Evolutionary conservation across 768 basidiomycete genomes (phyloP).

Genomic region (Panus rudis): DNA sequence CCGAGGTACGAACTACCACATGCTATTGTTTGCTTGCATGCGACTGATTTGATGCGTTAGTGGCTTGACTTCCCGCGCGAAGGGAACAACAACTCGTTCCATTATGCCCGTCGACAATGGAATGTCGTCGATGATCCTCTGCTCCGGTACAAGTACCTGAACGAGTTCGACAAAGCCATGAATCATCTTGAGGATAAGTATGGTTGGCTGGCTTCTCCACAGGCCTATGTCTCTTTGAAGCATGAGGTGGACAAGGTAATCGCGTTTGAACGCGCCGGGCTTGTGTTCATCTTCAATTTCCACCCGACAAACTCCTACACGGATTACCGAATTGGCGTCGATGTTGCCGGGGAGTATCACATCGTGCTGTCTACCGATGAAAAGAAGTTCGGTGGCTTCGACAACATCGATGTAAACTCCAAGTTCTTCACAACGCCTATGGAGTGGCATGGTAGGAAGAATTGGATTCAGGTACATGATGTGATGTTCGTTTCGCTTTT

Average conservation of each 20-base stretch:
- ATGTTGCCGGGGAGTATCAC: slow-evolving; percentile 77
- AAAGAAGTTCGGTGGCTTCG: slow-evolving; percentile 83
- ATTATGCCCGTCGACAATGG: slow-evolving; percentile 96
- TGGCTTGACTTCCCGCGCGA: slow-evolving; percentile 99
- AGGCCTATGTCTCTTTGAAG: slow-evolving; percentile 93
- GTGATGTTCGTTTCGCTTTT: slow-evolving; percentile 1
- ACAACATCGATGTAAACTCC: slow-evolving; percentile 57
- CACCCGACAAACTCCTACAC: slow-evolving; percentile 85
- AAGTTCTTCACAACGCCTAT: slow-evolving; percentile 75
- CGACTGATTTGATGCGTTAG: slow-evolving; percentile 28
- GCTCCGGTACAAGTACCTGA: slow-evolving; percentile 90
- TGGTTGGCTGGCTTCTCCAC: slow-evolving; percentile 74
- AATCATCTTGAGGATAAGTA: slow-evolving; percentile 76
- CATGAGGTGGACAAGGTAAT: slow-evolving; percentile 90
- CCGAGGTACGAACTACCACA: slow-evolving; percentile 53
- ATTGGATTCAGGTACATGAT: slow-evolving; percentile 73
- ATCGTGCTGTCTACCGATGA: slow-evolving; percentile 83
- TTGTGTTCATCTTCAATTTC: slow-evolving; percentile 97
- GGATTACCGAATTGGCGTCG: slow-evolving; percentile 91
- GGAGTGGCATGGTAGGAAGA: slow-evolving; percentile 91
- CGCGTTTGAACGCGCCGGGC: slow-evolving; percentile 88
- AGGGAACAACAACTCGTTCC: slow-evolving; percentile 94
- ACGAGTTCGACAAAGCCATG: slow-evolving; percentile 92
- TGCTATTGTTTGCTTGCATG: neutral
- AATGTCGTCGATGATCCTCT: slow-evolving; percentile 82